Evolutionary conservation across 2,329 filamentous ascomycete genomes (phyloP), one percentile per base, ranked within the genome.

Genomic region (Chaetomiaceae sp.): DNA sequence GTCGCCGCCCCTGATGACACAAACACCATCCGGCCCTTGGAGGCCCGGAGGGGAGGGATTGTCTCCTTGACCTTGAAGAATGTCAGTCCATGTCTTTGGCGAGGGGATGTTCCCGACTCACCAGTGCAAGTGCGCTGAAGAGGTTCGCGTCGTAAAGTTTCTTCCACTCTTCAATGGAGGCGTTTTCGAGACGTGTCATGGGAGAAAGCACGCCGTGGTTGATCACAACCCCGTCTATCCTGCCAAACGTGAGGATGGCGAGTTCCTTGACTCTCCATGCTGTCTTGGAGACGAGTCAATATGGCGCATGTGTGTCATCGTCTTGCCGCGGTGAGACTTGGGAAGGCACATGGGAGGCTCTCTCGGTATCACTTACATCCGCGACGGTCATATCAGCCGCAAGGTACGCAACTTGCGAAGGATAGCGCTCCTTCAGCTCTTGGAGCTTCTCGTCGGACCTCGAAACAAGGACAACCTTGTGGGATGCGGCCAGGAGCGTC

Each of bases 121-220:
- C 88, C 68, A 96, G 74, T 30, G 82, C 83, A 39, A 96, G 73
- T 23, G 82, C 82, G 58, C 89, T 92, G 66, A 96, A 90, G 60
- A 97, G 82, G 66, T 97, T 97, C 55, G 89, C 74, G 60, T 95
- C 85, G 68, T 89, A 96, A 8, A 79, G 74, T 2, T 72, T 69
- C 62, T 82, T 85, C 88, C 91, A 96, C 54, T 87, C 84, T 33
- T 86, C 82, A 0, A 82, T 64, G n/a, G 80, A 78, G 14, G 78
- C 76, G 49, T 92, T 79, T 3, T 72, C 81, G 39, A 97, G 72
- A 51, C 79, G 81, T 44, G 80, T 81, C 37, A 95, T 83, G 1
- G 89, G 87, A n/a, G 82, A 78, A 39, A 99, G 70, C 1, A 83
- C 75, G 17, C 90, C 91, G 65, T 99, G 93, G 67, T 97, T 97